These are phyloP conservation scores for Cinchona pubescens DNA, from an alignment of 257 asterid genomes.

Conservation along the genomic window DNA sequence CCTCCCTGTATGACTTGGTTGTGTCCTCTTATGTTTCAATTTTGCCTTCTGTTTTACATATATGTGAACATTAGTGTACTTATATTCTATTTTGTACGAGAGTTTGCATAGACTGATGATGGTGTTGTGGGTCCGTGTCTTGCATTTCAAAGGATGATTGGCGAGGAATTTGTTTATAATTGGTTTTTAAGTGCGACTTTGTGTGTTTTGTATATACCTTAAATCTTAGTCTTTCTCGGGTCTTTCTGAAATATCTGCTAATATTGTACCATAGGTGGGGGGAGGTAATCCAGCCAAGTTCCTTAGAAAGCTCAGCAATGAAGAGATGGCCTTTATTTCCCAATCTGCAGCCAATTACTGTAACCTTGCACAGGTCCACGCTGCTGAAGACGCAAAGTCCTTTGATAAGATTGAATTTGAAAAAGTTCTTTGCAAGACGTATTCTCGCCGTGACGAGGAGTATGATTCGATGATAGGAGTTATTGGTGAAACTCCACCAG, in stretches of 20 bases:
- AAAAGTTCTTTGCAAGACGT: conserved; percentile 70
- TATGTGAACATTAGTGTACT: too few relatives aligned
- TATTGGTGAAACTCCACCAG: conserved; percentile 74
- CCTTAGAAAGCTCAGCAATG: conserved; percentile 72
- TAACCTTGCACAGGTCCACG: conserved; percentile 82
- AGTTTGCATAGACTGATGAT: too few relatives aligned
- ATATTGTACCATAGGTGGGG: conserved; percentile 62
- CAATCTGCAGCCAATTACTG: conserved; percentile 67
- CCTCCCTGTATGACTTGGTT: too few relatives aligned
- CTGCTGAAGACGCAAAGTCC: conserved; percentile 74
- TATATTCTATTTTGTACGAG: too few relatives aligned
- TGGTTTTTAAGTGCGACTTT: too few relatives aligned
- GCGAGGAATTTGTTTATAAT: too few relatives aligned
- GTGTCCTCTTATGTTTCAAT: too few relatives aligned
- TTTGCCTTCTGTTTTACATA: too few relatives aligned
- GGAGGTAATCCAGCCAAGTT: conserved; percentile 91
- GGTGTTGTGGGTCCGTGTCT: too few relatives aligned
- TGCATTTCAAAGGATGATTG: too few relatives aligned
- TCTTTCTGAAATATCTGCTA: neutral
- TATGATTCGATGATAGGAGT: conserved; percentile 80
- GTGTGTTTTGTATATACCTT: neutral
- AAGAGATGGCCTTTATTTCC: conserved; percentile 67
- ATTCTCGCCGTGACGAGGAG: conserved; percentile 67
- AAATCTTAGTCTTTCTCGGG: neutral
- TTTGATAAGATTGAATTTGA: conserved; percentile 77